A percentile compares a stretch with the other conserved stretches of the same genome.
Evolutionary conservation across 768 basidiomycete genomes (phyloP).

Genomic region (Suillus discolor): DNA sequence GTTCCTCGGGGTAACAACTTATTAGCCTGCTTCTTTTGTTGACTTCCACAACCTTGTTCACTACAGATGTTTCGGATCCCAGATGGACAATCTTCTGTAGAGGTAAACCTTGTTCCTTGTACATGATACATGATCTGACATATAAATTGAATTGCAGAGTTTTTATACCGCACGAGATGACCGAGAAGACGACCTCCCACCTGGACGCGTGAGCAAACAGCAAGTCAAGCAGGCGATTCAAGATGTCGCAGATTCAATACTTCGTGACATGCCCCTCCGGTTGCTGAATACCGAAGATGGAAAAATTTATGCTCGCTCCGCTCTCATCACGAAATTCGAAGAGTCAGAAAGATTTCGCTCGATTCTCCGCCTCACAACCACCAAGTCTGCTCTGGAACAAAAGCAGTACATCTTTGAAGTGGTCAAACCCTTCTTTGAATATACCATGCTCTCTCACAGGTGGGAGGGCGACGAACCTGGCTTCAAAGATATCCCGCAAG

Average conservation of each 20-base stretch:
- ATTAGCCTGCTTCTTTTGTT: background rate
- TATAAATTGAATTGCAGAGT: background rate
- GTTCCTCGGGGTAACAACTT: background rate
- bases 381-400: background rate
- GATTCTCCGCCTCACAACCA: slow-evolving; percentile 7
- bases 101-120: background rate
- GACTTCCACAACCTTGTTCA: background rate
- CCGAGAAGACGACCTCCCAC: background rate
- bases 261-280: slow-evolving; percentile 23
- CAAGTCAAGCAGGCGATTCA: slow-evolving; percentile 2
- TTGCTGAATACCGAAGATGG: slow-evolving; percentile 28
- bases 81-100: background rate
- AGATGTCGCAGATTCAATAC: background rate
- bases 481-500: background rate
- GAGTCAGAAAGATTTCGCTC: slow-evolving; percentile 13
- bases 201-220: background rate
- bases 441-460: slow-evolving; percentile 31
- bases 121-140: too few relatives aligned
- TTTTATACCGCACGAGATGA: background rate
- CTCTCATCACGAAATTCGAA: slow-evolving; percentile 19
- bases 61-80: background rate
- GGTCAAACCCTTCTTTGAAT: slow-evolving; percentile 25
- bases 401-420: slow-evolving; percentile 7
- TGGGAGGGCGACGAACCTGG: slow-evolving; percentile 22
- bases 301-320: slow-evolving; percentile 22